phyloP scores from a whole-genome alignment of 1,284 basidiomycete genomes.

The Ganoderma sinense region DNA sequence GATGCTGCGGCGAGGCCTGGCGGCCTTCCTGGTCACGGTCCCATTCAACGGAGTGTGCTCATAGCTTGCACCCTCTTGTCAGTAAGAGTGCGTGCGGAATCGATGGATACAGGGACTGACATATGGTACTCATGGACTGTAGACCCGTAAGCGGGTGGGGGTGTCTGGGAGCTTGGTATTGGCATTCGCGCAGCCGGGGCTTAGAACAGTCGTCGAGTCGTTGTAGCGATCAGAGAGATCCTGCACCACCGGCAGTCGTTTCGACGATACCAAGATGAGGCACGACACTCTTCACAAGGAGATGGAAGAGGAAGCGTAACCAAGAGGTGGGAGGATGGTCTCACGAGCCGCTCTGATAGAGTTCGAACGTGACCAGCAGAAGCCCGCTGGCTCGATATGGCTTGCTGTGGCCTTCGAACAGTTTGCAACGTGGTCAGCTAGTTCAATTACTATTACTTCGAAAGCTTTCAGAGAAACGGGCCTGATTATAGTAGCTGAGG shows the following conservation, averaged over 20 bases:
- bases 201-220: neutral
- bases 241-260: neutral
- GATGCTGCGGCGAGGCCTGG: neutral
- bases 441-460: neutral
- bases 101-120: neutral
- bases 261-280: neutral
- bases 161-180: neutral
- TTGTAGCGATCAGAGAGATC: neutral
- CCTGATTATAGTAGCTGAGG: too few species aligned
- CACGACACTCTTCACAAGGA: neutral
- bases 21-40: neutral
- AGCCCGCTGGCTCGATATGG: constrained; percentile 5
- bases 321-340: neutral
- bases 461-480: neutral
- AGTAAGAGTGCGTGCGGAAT: neutral
- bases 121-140: neutral
- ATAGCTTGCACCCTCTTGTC: neutral
- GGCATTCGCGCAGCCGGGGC: neutral
- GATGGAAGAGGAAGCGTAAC: neutral
- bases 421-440: neutral
- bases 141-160: neutral
- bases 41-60: constrained; percentile 5
- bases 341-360: neutral
- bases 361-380: neutral
- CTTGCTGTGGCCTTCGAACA: neutral